A percentile compares a stretch with the other conserved stretches of the same genome.
Evolutionary conservation across 1,139 yeast genomes (phyloP).

Genomic region (Magnusiomyces suaveolens): DNA sequence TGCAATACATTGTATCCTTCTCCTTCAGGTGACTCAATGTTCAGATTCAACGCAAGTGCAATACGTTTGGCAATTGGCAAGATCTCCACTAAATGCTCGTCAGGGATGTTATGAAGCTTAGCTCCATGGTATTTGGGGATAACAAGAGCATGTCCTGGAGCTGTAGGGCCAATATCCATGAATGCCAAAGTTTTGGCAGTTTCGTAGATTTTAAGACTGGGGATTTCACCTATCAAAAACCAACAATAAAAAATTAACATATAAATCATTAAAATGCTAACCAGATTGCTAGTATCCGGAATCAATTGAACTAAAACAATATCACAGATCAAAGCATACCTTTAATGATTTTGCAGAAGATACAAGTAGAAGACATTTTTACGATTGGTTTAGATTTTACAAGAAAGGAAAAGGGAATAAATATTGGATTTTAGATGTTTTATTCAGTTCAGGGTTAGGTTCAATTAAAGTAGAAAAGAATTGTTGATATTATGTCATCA

Average conservation of each 20-base stretch:
- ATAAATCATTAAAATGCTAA: too few species aligned
- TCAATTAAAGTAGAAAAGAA: too few species aligned
- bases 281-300: not conserved
- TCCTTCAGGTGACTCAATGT: slow-evolving; percentile 55
- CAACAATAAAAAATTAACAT: too few species aligned
- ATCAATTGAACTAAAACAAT: not conserved
- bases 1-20: slow-evolving; percentile 82
- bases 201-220: slow-evolving; percentile 79
- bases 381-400: not conserved
- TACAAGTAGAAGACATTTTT: slow-evolving; percentile 43
- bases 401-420: not conserved
- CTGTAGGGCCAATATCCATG: slow-evolving; percentile 84
- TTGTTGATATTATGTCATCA: too few species aligned
- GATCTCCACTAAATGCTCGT: slow-evolving; percentile 74
- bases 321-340: slow-evolving; percentile 1
- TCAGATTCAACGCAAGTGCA: slow-evolving; percentile 56
- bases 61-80: slow-evolving; percentile 81
- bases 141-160: slow-evolving; percentile 77
- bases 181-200: slow-evolving; percentile 73
- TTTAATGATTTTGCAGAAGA: slow-evolving; percentile 75
- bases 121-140: slow-evolving; percentile 93
- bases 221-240: slow-evolving; percentile 59
- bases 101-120: slow-evolving; percentile 82
- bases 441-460: too few species aligned
- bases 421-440: too few species aligned